Evolutionary conservation across 2,329 filamentous ascomycete genomes (phyloP).

Genomic region (Ustilaginoidea virens): DNA sequence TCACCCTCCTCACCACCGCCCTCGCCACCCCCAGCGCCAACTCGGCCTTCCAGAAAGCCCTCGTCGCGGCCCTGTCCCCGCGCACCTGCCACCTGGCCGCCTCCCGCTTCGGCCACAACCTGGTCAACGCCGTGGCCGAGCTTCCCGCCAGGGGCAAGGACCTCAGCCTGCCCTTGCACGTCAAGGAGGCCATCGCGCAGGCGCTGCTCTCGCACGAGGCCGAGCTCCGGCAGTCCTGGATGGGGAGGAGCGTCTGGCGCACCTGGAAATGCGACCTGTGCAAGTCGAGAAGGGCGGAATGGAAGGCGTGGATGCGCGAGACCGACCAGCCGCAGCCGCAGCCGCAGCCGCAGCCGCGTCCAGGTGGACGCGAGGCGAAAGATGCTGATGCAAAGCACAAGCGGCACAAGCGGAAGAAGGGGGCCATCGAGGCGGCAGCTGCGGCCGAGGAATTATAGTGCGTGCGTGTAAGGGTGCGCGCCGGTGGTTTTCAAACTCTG

Average conservation of each 20-base stretch:
- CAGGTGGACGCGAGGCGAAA: neutral
- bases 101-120: slow-evolving; percentile 34
- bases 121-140: slow-evolving; percentile 32
- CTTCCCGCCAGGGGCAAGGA: slow-evolving; percentile 33
- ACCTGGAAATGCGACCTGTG: slow-evolving; percentile 43
- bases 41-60: slow-evolving; percentile 38
- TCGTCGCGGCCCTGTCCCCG: slow-evolving; percentile 32
- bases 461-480: no score
- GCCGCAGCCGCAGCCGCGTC: no score
- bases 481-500: no score
- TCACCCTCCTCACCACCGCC: slow-evolving; percentile 34
- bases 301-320: slow-evolving; percentile 42
- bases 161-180: slow-evolving; percentile 37
- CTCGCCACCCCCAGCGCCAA: slow-evolving; percentile 30
- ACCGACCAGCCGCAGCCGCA: slow-evolving; percentile 10
- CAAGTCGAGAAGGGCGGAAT: slow-evolving; percentile 35
- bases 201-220: slow-evolving; percentile 31
- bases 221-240: slow-evolving; percentile 35
- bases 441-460: no score
- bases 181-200: slow-evolving; percentile 39
- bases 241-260: slow-evolving; percentile 40
- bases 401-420: no score
- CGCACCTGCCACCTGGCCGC: slow-evolving; percentile 29
- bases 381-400: neutral
- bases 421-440: no score